Evolutionary conservation across 192 early-diverging fungal genomes (phyloP), one percentile per base, ranked within the genome.

Genomic region (Obelidium mucronatum): DNA sequence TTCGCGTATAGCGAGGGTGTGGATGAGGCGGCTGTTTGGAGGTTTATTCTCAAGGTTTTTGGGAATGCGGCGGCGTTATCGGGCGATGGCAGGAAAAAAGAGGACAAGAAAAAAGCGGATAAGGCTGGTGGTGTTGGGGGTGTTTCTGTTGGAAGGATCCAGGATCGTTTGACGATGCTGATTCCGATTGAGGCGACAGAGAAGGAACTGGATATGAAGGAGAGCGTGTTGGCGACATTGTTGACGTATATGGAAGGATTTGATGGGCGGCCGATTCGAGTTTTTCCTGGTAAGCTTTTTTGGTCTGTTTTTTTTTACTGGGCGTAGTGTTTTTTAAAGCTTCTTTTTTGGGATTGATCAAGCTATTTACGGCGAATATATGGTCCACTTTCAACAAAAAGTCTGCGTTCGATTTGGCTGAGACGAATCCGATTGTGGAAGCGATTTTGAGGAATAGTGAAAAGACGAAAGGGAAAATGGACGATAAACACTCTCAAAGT

Each of bases 161-260:
- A 51, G 30, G 54, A 39, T n/a, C 31, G 39, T 6, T 6, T 30
- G 35, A 67, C 58, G 6, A 61, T 77, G 64, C 11, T 77, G 4
- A 77, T 77, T 51, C 66, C 65, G 1, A 51, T 80, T 44, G 73
- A 79, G 60, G 77, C 75, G 24, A 70, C 61, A 17, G 82, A 81
- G 48, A 48, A 59, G 48, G 48, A 76, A 34, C 52, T 81, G 54
- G 82, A 83, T 53, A 78, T 83, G 40, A 81, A 81, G 44, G 74
- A 80, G 52, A 70, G 52, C 22, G 63, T 82, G 2, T 19, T 83
- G 61, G 60, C 64, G 3, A 80, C 79, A 17, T 33, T 83, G 33
- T 37, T 83, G 52, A 64, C 73, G 0, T 83, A 82, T 40, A 54
- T 83, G 37, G 68, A 78, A 61, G 34, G 73, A 13, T 73, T 65